Conservation (phyloP, 2,329 filamentous ascomycete genomes). For the Macrophomina tecta region DNA sequence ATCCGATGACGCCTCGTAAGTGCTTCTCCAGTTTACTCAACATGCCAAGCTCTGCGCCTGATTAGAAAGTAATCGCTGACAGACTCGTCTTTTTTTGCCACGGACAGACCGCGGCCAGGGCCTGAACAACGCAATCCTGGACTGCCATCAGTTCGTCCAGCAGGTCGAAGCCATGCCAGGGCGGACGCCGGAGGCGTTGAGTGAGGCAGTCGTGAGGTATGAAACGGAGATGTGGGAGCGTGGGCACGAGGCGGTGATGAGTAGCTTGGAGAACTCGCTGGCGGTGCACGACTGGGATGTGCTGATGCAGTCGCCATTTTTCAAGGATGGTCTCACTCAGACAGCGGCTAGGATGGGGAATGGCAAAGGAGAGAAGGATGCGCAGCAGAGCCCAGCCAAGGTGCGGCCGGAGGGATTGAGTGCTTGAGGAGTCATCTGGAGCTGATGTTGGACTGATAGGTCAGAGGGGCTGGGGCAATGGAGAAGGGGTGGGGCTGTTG, state of each 20-base stretch:
- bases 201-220: slow-evolving; percentile 30
- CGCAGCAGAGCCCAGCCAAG: neutral
- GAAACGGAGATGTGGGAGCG: slow-evolving; percentile 52
- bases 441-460: too few relatives aligned
- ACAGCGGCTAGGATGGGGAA: neutral
- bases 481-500: too few relatives aligned
- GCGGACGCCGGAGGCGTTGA: slow-evolving; percentile 11
- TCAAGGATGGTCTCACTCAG: slow-evolving; percentile 40
- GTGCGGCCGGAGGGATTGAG: neutral
- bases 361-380: neutral
- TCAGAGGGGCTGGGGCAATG: too few relatives aligned
- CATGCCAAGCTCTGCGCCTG: neutral
- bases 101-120: slow-evolving; percentile 52
- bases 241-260: slow-evolving; percentile 41
- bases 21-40: neutral
- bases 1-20: slow-evolving; percentile 48
- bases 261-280: slow-evolving; percentile 41
- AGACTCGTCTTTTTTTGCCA: too few relatives aligned
- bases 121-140: slow-evolving; percentile 55
- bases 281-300: slow-evolving; percentile 47
- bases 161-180: slow-evolving; percentile 30
- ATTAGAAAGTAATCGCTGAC: slow-evolving; percentile 6
- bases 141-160: slow-evolving; percentile 48
- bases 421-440: neutral
- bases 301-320: slow-evolving; percentile 42